Evolutionary conservation across 2,329 filamentous ascomycete species (phyloP).

Genomic region (Ceratocystis diversiconidia): DNA sequence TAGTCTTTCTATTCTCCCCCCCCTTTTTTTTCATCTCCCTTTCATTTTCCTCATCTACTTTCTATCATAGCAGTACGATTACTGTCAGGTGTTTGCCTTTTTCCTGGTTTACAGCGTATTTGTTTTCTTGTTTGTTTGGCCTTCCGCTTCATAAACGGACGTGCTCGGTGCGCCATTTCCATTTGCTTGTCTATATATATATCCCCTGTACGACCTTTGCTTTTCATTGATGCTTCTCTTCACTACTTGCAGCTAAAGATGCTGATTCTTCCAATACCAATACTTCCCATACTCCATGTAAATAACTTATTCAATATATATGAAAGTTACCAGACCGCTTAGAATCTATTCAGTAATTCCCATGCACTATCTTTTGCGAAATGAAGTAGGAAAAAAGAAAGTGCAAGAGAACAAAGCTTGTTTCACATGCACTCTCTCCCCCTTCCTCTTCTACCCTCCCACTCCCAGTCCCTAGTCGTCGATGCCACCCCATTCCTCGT

Average conservation of each 20-base stretch:
- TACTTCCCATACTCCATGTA: not conserved
- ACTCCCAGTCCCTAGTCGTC: slow-evolving; percentile 23
- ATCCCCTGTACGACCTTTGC: not conserved
- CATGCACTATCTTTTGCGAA: no score
- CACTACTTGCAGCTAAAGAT: not conserved
- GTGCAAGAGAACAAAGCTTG: not conserved
- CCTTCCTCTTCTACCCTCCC: not conserved
- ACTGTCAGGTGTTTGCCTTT: not conserved
- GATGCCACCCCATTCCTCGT: slow-evolving; percentile 36
- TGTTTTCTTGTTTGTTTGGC: not conserved
- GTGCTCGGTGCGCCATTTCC: not conserved
- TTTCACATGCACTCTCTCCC: not conserved
- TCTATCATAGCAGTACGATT: not conserved
- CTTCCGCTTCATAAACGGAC: not conserved
- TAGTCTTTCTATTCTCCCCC: not conserved
- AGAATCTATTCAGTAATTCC: not conserved
- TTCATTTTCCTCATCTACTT: not conserved
- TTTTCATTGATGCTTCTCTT: not conserved
- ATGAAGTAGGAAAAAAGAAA: not conserved
- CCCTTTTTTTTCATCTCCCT: not conserved
- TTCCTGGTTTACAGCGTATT: not conserved
- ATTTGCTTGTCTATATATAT: slow-evolving; percentile 1
- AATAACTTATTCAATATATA: not conserved
- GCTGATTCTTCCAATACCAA: not conserved
- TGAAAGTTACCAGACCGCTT: not conserved